Evolutionary conservation across 495 filamentous ascomycete genomes (phyloP), one percentile per base, ranked within the genome.

Genomic region (Aspergillus sparsus): DNA sequence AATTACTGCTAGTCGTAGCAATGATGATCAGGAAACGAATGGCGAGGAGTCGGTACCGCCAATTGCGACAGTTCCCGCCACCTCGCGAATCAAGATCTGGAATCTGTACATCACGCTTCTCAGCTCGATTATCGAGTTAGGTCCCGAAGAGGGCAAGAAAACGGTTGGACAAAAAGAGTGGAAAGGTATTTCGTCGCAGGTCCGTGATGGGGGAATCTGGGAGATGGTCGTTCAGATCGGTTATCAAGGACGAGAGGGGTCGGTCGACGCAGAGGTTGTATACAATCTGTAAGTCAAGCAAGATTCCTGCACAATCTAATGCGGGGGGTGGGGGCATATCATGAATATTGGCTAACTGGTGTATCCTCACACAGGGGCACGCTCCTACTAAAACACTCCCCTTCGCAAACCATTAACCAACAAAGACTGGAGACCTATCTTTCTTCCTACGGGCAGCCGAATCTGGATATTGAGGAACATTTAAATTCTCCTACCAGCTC

Each of bases 261-360:
- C 89, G 60, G 91, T 98, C 5, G 95, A 98, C 73, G 85, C 91
- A 31, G 94, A 98, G 63, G 95, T 98, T 6, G 90, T 98, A 58
- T 89, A 92, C 59, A 96, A 94, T 65, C 70, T 98, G 90, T 95
- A 71, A 68, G 87, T 79, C 12, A n/a, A 49, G 13, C 33, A 41
- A 15, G 34, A 34, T 31, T 36, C 15, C 56, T 3, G 21, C 21
- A 27, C 3, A 27, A 27, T 27, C 21, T 27, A 27, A 27, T 27
- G 21, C 21, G 21, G 21, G 21, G 1, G 3, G 21, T 27, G 21
- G 21, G 21, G 8, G 13, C 18, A 41, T 42, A 21, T 44, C 18
- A 12, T 52, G 31, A 13, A 45, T 15, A 32, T 49, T 45, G 11
- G 34, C 67, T 68, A 53, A 69, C 53, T 18, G 12, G 5, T 57